phyloP scores from a whole-genome alignment of 1,284 basidiomycete species.

The Erythrobasidium hasegawianum region DNA sequence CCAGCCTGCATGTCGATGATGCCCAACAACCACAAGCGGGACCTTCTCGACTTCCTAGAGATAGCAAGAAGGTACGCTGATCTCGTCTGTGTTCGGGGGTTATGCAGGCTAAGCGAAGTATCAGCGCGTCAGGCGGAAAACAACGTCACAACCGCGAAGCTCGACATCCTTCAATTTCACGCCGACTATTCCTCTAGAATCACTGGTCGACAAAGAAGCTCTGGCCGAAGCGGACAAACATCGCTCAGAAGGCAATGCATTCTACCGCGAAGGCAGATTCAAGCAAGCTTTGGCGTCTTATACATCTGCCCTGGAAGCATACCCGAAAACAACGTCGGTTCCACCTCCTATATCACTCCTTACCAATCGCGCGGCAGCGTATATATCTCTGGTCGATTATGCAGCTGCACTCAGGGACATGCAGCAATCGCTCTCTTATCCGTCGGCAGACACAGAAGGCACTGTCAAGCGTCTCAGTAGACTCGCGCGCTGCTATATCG shows the following conservation, averaged over 20 bases:
- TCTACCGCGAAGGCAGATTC: slow-evolving; percentile 6
- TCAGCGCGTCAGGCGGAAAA: neutral
- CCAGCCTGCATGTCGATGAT: neutral
- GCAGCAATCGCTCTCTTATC: slow-evolving; percentile 15
- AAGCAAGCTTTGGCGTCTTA: neutral
- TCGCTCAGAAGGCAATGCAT: slow-evolving; percentile 8
- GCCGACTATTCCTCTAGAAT: neutral
- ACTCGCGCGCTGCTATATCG: slow-evolving; percentile 16
- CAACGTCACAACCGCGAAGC: neutral
- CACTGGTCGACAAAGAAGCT: neutral
- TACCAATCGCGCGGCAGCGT: slow-evolving; percentile 29
- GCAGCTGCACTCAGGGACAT: slow-evolving; percentile 25
- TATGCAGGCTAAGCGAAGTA: neutral
- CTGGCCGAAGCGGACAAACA: neutral
- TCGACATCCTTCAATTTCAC: slow-evolving; percentile 26
- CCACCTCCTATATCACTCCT: slow-evolving; percentile 20
- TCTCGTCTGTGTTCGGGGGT: no score
- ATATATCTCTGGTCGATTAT: slow-evolving; percentile 22
- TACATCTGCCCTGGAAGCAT: slow-evolving; percentile 13
- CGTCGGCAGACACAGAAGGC: slow-evolving; percentile 18
- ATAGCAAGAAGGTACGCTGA: neutral
- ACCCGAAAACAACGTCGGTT: slow-evolving; percentile 4
- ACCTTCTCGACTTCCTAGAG: neutral
- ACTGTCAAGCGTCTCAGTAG: slow-evolving; percentile 24
- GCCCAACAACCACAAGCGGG: neutral